phyloP scores from a whole-genome alignment of 2,329 filamentous ascomycete genomes.

The Tolypocladium capitatum region DNA sequence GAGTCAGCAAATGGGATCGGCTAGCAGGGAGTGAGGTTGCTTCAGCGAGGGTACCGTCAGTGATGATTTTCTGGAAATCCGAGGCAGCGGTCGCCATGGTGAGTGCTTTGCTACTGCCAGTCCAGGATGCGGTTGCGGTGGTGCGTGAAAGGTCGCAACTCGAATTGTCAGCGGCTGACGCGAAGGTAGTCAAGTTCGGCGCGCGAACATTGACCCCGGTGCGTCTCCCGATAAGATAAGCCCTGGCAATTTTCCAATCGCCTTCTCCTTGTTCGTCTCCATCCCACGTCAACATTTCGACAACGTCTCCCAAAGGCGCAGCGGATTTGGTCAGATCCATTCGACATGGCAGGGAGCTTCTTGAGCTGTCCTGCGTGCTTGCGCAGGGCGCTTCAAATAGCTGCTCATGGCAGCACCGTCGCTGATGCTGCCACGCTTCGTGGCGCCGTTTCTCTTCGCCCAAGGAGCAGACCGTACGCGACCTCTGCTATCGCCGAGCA shows the following conservation, averaged over 20 bases:
- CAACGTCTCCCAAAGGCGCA: not conserved
- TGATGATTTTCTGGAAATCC: conserved; percentile 43
- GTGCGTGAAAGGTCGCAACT: not conserved
- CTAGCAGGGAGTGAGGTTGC: not conserved
- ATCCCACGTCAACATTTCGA: not conserved
- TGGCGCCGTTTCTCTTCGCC: conserved; percentile 4
- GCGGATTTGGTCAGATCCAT: not conserved
- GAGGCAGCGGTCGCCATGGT: conserved; percentile 30
- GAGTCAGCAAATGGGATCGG: not conserved
- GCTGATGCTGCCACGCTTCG: conserved; percentile 1
- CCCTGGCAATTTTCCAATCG: not conserved
- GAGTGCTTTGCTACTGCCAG: not conserved
- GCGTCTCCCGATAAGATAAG: conserved; percentile 6
- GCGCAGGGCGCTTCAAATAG: conserved; percentile 11
- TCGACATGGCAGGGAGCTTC: conserved; percentile 15
- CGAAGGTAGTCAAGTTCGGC: not conserved
- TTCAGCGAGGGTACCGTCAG: conserved; percentile 27
- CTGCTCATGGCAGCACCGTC: conserved; percentile 1
- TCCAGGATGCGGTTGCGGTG: not conserved
- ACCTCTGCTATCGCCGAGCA: conserved; percentile 2
- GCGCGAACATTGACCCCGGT: not conserved
- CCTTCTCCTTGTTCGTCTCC: not conserved
- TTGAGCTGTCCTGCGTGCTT: conserved; percentile 14
- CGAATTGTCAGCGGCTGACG: not conserved
- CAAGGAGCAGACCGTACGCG: conserved; percentile 7